phyloP scores from a whole-genome alignment of 2,329 filamentous ascomycete species.

The Scopulariopsis brevicaulis region DNA sequence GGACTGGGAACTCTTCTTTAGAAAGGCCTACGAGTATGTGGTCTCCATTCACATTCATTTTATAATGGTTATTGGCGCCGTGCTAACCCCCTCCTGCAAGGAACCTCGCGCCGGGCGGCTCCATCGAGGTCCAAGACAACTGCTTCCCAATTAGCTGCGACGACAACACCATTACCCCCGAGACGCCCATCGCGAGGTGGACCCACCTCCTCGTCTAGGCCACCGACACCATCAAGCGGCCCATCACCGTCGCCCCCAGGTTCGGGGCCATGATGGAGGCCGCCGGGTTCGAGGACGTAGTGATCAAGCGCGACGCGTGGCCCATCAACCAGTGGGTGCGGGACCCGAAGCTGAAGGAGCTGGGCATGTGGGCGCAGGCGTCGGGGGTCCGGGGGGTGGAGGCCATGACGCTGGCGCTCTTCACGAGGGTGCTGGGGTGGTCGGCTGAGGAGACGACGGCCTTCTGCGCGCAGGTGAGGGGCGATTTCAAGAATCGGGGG shows the following conservation, averaged over 20 bases:
- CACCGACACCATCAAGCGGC: slow-evolving; percentile 16
- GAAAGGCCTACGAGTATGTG: slow-evolving; percentile 15
- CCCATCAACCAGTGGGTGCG: slow-evolving; percentile 40
- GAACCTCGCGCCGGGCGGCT: slow-evolving; percentile 19
- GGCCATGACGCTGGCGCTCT: slow-evolving; percentile 19
- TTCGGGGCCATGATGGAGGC: slow-evolving; percentile 28
- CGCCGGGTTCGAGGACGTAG: slow-evolving; percentile 41
- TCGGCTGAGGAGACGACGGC: slow-evolving; percentile 14
- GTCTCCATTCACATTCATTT: background rate
- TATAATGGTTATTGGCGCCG: background rate
- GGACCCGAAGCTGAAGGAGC: slow-evolving; percentile 36
- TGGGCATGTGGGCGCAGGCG: slow-evolving; percentile 19
- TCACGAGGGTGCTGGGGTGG: slow-evolving; percentile 19
- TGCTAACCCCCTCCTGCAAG: slow-evolving; percentile 2
- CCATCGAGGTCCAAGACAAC: slow-evolving; percentile 19
- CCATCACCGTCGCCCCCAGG: slow-evolving; percentile 13
- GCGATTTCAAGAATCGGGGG: slow-evolving; percentile 15
- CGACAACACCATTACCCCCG: slow-evolving; percentile 17
- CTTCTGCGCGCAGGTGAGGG: slow-evolving; percentile 15
- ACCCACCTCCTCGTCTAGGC: slow-evolving; percentile 17
- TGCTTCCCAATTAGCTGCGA: slow-evolving; percentile 16
- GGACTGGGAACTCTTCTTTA: slow-evolving; percentile 20
- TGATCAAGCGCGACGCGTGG: slow-evolving; percentile 33
- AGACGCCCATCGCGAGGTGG: slow-evolving; percentile 16
- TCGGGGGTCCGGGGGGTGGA: slow-evolving; percentile 13